These are phyloP conservation scores for Tuber magnatum DNA, from an alignment of 495 filamentous ascomycete genomes.

Conservation along the genomic window DNA sequence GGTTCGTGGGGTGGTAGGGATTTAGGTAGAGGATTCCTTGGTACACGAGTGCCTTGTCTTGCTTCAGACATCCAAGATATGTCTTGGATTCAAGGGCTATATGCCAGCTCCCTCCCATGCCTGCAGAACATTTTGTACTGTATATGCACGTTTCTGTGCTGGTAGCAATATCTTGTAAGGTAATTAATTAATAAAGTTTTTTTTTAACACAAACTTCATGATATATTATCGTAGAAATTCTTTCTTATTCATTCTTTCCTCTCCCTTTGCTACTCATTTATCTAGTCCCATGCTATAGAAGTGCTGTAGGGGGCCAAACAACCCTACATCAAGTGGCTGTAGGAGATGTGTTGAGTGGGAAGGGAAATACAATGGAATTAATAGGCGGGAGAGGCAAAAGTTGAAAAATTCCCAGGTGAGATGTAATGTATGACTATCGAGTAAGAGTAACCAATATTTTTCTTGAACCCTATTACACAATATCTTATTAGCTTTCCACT, in stretches of 20 bases:
- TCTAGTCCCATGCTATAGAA: slow-evolving; percentile 18
- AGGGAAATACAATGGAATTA: slow-evolving; percentile 18
- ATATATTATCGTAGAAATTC: not conserved
- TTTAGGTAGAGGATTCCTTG: not conserved
- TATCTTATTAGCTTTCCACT: slow-evolving; percentile 6
- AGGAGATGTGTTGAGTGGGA: slow-evolving; percentile 24
- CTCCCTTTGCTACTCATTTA: slow-evolving; percentile 6
- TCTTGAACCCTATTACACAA: slow-evolving; percentile 4
- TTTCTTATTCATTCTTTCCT: slow-evolving; percentile 16
- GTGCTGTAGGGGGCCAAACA: slow-evolving; percentile 16
- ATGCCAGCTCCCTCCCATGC: slow-evolving; percentile 9
- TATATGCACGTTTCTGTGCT: slow-evolving; percentile 5
- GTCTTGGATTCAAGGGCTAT: slow-evolving; percentile 9
- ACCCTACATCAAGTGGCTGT: slow-evolving; percentile 20
- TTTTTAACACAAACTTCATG: not conserved
- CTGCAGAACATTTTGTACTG: slow-evolving; percentile 2
- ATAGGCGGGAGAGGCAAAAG: slow-evolving; percentile 11
- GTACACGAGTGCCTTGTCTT: not conserved
- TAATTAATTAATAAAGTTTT: not conserved
- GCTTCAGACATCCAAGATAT: not conserved
- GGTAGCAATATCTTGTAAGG: slow-evolving; percentile 4
- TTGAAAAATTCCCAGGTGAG: slow-evolving; percentile 15
- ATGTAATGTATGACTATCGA: slow-evolving; percentile 29
- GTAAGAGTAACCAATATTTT: slow-evolving; percentile 7
- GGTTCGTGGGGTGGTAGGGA: not conserved